Evolutionary conservation across 495 filamentous ascomycete genomes (phyloP), one percentile per base, ranked within the genome.

Genomic region (Penicillium taxi): DNA sequence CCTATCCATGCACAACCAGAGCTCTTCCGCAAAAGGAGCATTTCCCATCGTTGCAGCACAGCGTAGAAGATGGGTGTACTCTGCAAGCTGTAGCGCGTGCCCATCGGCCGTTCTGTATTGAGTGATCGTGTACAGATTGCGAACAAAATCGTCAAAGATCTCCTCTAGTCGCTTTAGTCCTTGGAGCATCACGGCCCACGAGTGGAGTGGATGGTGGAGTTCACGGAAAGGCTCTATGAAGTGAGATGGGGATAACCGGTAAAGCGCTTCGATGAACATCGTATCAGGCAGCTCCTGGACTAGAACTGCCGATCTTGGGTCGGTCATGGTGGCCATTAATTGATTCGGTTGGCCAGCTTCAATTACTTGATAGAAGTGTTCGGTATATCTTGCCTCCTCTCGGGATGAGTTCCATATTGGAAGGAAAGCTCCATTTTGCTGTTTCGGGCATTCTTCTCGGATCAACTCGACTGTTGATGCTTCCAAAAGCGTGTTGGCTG

Each of bases 1-100:
- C 11, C 42, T 16, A 5, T 43, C 4, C 64, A 82, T 72, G 4
- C 58, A 47, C 11, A 55, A 42, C 79, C 80, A 84, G 6, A 78
- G 41, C 2, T 48, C 38, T n/a, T 66, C 50, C 3, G 75, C 75
- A 27, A 69, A 48, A 1, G 42, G 24, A 0, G 32, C 48, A 52
- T 77, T 57, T 5, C 68, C 70, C 18, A 70, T 63, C 4, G 68
- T 64, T 7, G 62, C 51, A 9, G 75, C 72, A 50, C 70, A 73
- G 32, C 69, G 63, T 15, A 83, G 61, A 9, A 82, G 58, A 35
- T 75, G 69, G 1, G 58, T 70, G 47, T 74, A 80, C 38, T 81
- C 78, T 0, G 51, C 53, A 15, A 72, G 50, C 12, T 53, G 52
- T 9, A 75, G 40, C 7, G 21, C 14, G 17, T 51, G 26, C 1